Base-by-base conservation (phyloP, 495 filamentous ascomycete species). In the Filosporella fistucella region DNA sequence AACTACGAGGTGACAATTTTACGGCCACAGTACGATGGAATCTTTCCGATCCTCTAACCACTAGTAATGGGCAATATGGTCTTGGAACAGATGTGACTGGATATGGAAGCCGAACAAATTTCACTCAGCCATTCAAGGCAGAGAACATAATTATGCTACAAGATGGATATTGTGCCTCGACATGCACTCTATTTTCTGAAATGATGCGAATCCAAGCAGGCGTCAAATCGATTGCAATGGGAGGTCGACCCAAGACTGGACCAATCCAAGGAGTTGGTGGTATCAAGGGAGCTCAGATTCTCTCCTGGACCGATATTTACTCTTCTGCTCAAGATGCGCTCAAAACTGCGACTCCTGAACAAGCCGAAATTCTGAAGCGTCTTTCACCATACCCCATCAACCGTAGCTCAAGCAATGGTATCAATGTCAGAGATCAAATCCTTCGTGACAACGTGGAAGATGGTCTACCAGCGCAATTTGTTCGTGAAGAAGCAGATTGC, bases 231-330 rank as follows among this genome's bases (percentile, higher is more conserved):
- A 72, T 86, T 36, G 73, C 72, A 2, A 63, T 85, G 25, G 82
- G 83, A 14, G 83, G 82, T 12, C 72, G 82, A 16, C 76, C 80
- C 7, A 61, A 66, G 42, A 53, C 63, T 3, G 65, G 63, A n/a
- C 68, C 72, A 4, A 87, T 87, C 64, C 82, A 85, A 64, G 77
- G 70, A 13, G 68, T 84, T 9, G 82, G 81, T 8, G 75, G 75
- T 16, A 71, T 76, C 0, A 81, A 82, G 57, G 81, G 82, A 13
- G 63, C 65, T 3, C 29, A 59, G 36, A 47, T 41, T 21, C 35
- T 53, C 20, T 11, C 13, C 2, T 59, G 32, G 13, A n/a, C 25
- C 2, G 30, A 38, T 17, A 44, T 56, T n/a, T 49, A 47, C 18
- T 12, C 18, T n/a, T 14, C 32, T n/a, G 52, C 56, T 1, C 52